Conservation (phyloP, 2,329 filamentous ascomycete genomes). For the Exophiala bonariae region DNA sequence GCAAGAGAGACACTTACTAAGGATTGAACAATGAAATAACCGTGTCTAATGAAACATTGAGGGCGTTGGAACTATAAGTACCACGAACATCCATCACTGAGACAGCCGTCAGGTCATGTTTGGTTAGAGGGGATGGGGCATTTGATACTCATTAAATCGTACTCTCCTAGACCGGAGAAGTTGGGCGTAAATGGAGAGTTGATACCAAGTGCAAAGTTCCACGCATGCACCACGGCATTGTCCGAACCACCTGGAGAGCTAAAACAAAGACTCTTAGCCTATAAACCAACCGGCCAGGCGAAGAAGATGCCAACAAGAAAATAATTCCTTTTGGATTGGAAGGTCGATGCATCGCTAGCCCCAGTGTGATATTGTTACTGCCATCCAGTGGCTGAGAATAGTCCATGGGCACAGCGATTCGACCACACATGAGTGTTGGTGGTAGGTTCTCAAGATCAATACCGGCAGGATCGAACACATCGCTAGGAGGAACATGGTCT, state of each 20-base stretch:
- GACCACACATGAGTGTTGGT: constrained; percentile 5
- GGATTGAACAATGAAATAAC: neutral
- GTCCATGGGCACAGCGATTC: constrained; percentile 8
- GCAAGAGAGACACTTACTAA: constrained; percentile 2
- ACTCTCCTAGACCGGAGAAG: constrained; percentile 7
- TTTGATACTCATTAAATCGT: constrained; percentile 9
- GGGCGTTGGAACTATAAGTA: constrained; percentile 7
- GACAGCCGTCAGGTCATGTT: neutral
- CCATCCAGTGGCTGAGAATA: constrained; percentile 1
- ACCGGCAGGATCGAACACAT: neutral
- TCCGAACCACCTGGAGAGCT: constrained; percentile 8
- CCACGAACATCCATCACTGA: constrained; percentile 8
- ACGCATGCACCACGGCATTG: constrained; percentile 3
- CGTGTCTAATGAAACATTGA: constrained; percentile 3
- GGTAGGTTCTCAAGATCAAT: constrained; percentile 3
- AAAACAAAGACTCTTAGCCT: neutral
- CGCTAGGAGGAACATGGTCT: constrained; percentile 2
- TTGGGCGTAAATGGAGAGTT: neutral
- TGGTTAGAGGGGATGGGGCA: neutral
- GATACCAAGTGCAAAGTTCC: constrained; percentile 4
- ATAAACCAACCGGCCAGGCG: too few species aligned
- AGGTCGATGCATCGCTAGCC: constrained; percentile 8
- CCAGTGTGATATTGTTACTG: constrained; percentile 11
- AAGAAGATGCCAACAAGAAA: constrained; percentile 2
- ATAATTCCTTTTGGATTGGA: constrained; percentile 8